Base-by-base conservation (phyloP, 345 rosid genomes). In the Chamaenerion angustifolium region DNA sequence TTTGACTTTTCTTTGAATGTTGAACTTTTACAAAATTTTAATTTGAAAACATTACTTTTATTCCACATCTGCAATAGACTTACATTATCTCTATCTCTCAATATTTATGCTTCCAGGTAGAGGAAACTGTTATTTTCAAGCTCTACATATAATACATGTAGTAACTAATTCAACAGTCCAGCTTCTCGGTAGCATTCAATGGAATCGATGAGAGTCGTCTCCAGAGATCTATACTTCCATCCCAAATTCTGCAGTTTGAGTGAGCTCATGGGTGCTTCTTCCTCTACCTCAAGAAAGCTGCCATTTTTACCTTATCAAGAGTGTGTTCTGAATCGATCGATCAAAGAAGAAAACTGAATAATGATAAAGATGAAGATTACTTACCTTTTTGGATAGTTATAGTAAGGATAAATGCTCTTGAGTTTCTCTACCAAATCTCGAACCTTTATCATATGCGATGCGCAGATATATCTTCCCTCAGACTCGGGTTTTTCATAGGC, bases 391-490 rank as follows among this genome's bases (percentile, higher is more conserved):
- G 92, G 86, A 58, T 71, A 80, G 13, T 69, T 73, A 62, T 73
- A 80, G 51, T 64, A 52, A 44, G 81, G 88, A 59, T 71, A 80
- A 23, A 74, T 54, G 17, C 57, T 65, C 58, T 68, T 76, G 49
- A 82, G 64, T 42, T 71, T 80, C 56, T 71, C 77, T 51, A 73
- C 73, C 43, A 80, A 25, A 23, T 59, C 68, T 10, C 9, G 54
- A 31, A 65, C 64, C 56, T 40, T 67, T 17, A 56, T 48, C 15
- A 9, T 6, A 56, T 77, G 66, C 43, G 79, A 44, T 16, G 43
- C 13, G 53, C 85, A 70, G 27, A 83, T 68, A 56, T 83, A 80
- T 66, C 93, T 71, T 41, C 84, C 87, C 69, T 83, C 71, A 48
- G 80, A 81, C 61, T 75, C 80, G 27, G 71, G 64, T 56, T 71